A percentile compares a stretch with the other conserved stretches of the same genome.
phyloP scores from a whole-genome alignment of 2,329 filamentous ascomycete genomes.

The Ascochyta clinopodiicola region DNA sequence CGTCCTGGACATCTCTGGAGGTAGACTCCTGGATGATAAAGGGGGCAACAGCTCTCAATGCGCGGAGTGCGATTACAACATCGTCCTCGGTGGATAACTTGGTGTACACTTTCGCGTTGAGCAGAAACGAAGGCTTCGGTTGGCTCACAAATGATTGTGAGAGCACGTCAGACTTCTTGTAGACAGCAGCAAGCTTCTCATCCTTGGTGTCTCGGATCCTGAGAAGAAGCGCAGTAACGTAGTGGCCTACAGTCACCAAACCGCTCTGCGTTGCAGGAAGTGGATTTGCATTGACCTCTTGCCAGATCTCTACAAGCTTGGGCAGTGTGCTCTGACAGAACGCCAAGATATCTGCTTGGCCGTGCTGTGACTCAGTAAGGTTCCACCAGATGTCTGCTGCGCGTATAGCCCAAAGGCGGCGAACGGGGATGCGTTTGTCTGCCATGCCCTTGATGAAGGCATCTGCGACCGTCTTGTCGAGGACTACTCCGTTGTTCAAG shows the following conservation, averaged over 20 bases:
- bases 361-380: conserved; percentile 56
- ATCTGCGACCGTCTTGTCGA: conserved; percentile 73
- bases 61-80: conserved; percentile 75
- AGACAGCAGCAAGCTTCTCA: conserved; percentile 62
- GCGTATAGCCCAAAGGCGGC: conserved; percentile 80
- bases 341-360: conserved; percentile 54
- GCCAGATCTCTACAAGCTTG: conserved; percentile 73
- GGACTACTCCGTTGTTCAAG: conserved; percentile 64
- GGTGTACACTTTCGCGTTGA: conserved; percentile 83
- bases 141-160: conserved; percentile 71
- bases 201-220: conserved; percentile 62
- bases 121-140: conserved; percentile 86
- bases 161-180: conserved; percentile 68
- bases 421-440: conserved; percentile 82
- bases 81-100: conserved; percentile 80
- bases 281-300: conserved; percentile 80
- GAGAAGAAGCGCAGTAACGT: conserved; percentile 69
- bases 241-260: conserved; percentile 78
- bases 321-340: conserved; percentile 59
- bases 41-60: conserved; percentile 68
- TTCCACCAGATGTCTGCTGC: conserved; percentile 74
- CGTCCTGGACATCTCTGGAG: conserved; percentile 58
- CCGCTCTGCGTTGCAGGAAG: conserved; percentile 81
- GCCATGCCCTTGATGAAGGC: conserved; percentile 79
- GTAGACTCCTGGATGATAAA: conserved; percentile 59